Evolutionary conservation across 371 early-diverging fungal genomes (phyloP).

Genomic region (Vairimorpha apis): DNA sequence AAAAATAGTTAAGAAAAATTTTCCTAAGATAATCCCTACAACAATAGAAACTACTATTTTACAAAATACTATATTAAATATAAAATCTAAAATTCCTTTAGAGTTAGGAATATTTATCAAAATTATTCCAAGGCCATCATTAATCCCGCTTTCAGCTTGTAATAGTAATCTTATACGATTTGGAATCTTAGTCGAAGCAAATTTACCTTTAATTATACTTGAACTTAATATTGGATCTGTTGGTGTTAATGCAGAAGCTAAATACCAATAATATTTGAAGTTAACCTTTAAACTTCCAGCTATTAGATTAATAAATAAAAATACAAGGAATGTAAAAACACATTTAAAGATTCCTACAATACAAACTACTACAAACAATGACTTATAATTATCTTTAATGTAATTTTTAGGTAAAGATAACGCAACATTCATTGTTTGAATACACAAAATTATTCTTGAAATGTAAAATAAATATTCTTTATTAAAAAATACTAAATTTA

Average conservation of each 20-base stretch:
- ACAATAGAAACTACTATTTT: constrained; percentile 68
- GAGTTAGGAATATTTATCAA: constrained; percentile 68
- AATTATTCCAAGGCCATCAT: constrained; percentile 73
- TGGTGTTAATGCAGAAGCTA: constrained; percentile 80
- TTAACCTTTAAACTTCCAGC: no score
- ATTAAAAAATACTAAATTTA: constrained; percentile 33
- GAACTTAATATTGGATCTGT: constrained; percentile 90
- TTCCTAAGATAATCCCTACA: constrained; percentile 74
- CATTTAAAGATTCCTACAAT: constrained; percentile 47
- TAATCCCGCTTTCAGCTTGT: constrained; percentile 68
- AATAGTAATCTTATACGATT: constrained; percentile 71
- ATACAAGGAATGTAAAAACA: constrained; percentile 11
- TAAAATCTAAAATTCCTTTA: constrained; percentile 38
- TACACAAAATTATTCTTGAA: constrained; percentile 58
- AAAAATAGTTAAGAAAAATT: constrained; percentile 66
- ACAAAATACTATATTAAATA: constrained; percentile 42
- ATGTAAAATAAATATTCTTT: constrained; percentile 53
- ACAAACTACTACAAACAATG: constrained; percentile 70
- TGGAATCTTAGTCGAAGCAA: constrained; percentile 69
- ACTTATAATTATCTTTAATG: constrained; percentile 62
- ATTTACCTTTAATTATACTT: constrained; percentile 79
- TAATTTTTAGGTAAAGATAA: constrained; percentile 56
- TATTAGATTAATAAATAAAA: not conserved
- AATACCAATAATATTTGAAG: no score
- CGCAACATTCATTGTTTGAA: constrained; percentile 63